Conservation (phyloP, 2,329 filamentous ascomycete genomes). For the Clarireedia hainanense region DNA sequence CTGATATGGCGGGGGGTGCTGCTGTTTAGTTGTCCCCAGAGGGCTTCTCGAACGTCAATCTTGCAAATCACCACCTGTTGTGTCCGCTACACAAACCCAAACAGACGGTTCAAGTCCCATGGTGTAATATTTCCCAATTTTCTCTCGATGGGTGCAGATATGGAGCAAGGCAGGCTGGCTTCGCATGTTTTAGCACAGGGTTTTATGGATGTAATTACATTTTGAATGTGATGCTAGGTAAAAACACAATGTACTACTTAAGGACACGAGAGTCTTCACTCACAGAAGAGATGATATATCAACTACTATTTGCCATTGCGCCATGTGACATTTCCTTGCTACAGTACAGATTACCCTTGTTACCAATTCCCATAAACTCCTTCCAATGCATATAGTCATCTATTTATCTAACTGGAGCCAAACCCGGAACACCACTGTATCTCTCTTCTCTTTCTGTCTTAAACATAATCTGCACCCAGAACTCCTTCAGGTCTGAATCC, state of each 20-base stretch:
- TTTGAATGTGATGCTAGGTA: constrained; percentile 8
- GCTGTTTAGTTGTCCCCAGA: not conserved
- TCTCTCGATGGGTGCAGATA: constrained; percentile 1
- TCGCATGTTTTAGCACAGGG: constrained; percentile 5
- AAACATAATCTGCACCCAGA: constrained; percentile 96
- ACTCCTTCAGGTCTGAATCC: constrained; percentile 92
- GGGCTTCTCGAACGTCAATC: not conserved
- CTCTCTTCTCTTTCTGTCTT: constrained; percentile 96
- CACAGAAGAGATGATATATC: not conserved
- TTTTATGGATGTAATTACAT: constrained; percentile 2
- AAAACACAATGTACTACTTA: not conserved
- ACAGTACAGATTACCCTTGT: constrained; percentile 7
- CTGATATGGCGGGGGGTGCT: not conserved
- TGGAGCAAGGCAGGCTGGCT: constrained; percentile 3
- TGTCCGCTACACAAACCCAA: constrained; percentile 3
- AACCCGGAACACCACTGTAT: constrained; percentile 59
- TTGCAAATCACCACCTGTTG: constrained; percentile 1
- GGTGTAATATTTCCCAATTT: not conserved
- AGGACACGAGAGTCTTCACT: not conserved
- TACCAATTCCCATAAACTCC: constrained; percentile 6
- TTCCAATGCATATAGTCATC: not conserved
- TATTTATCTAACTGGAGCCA: constrained; percentile 33
- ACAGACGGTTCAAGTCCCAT: constrained; percentile 3
- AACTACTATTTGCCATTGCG: not conserved
- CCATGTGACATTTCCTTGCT: not conserved